Conservation (phyloP, 139 green algal genomes). For the Pedinophyceae sp. region DNA sequence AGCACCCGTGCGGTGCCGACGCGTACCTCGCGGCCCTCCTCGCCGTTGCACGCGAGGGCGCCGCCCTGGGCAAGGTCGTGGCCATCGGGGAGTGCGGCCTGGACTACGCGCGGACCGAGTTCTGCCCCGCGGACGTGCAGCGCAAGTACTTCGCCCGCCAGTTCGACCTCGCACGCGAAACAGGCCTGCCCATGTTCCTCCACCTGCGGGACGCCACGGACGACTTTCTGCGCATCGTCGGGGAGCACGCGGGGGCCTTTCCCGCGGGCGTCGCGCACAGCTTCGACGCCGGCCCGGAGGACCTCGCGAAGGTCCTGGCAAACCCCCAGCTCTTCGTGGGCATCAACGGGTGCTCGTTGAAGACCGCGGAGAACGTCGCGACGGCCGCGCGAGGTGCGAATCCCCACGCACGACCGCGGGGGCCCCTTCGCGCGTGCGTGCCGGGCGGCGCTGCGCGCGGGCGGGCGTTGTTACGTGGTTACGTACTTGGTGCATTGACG, state of each 20-base stretch:
- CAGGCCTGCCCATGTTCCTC: constrained; percentile 69
- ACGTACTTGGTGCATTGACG: not conserved
- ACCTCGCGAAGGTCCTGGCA: constrained; percentile 39
- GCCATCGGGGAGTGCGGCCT: constrained; percentile 75
- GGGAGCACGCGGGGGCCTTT: constrained; percentile 12
- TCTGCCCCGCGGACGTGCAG: constrained; percentile 53
- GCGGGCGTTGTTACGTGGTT: not conserved
- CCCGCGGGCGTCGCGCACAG: constrained; percentile 59
- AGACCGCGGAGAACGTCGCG: constrained; percentile 63
- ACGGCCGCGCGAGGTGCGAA: constrained; percentile 22
- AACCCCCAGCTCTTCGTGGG: constrained; percentile 41
- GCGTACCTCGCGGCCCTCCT: constrained; percentile 31
- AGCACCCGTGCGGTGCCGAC: constrained; percentile 18
- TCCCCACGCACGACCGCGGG: not conserved
- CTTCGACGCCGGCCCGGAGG: constrained; percentile 53
- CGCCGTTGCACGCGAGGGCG: constrained; percentile 25
- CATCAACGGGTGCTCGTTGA: constrained; percentile 78
- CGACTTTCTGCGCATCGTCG: constrained; percentile 57
- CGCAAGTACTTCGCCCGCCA: constrained; percentile 42
- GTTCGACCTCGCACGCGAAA: constrained; percentile 35
- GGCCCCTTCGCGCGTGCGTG: not conserved
- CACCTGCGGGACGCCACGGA: constrained; percentile 50
- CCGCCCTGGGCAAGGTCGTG: constrained; percentile 48
- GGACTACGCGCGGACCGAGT: constrained; percentile 60
- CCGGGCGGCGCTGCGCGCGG: too few relatives aligned